These are phyloP conservation scores for Brassica hybrid DNA, from an alignment of 441 rosid genomes.

Conservation along the genomic window DNA sequence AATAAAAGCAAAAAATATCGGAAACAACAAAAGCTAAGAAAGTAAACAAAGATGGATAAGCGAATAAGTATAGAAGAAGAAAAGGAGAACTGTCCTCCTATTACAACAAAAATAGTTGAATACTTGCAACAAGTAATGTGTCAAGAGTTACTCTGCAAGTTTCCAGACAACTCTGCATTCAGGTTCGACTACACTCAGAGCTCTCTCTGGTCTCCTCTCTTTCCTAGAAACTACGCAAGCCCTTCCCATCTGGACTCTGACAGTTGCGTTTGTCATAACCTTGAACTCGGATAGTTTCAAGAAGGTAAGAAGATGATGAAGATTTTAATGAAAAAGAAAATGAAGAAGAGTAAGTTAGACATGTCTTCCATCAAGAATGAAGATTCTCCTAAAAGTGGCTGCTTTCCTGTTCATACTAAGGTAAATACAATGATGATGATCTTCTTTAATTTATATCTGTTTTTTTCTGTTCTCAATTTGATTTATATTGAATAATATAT, in stretches of 20 bases:
- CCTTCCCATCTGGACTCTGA: conserved; percentile 52
- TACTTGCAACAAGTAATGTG: conserved; percentile 75
- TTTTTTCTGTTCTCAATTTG: not conserved
- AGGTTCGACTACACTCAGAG: conserved; percentile 79
- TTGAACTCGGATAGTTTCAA: conserved; percentile 39
- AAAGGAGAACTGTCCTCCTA: conserved; percentile 37
- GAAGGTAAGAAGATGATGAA: conserved; percentile 13
- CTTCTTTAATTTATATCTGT: not conserved
- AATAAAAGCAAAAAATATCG: not conserved
- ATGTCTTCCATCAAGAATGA: conserved; percentile 40
- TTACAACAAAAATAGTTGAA: conserved; percentile 65
- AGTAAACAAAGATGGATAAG: conserved; percentile 21
- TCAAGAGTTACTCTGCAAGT: conserved; percentile 71
- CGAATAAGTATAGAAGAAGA: conserved; percentile 11
- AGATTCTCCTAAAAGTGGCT: conserved; percentile 46
- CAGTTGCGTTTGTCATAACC: conserved; percentile 44
- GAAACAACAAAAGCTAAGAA: not conserved
- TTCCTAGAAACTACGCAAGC: conserved; percentile 54
- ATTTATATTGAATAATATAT: not conserved
- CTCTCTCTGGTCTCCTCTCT: conserved; percentile 90
- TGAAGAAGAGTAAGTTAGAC: conserved; percentile 33
- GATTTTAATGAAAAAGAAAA: conserved; percentile 31
- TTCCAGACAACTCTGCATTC: conserved; percentile 74
- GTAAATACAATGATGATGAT: conserved; percentile 38
- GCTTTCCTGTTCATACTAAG: conserved; percentile 52